Conservation (phyloP, 805 yeast species). For the Wickerhamomyces bisporus region DNA sequence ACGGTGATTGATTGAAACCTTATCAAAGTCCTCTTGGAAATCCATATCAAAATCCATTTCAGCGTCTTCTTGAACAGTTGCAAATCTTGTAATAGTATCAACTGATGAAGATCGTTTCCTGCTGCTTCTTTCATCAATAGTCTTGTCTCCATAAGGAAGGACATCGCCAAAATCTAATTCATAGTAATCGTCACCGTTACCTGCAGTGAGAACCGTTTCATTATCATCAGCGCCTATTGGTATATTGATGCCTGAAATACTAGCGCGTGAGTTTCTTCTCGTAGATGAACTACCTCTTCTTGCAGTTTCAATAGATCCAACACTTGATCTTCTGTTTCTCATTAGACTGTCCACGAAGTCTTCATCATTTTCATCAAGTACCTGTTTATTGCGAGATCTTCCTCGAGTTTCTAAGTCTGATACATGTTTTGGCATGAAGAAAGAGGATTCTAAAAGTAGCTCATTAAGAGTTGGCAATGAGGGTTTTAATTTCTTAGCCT, state of each 20-base stretch:
- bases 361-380: conserved; percentile 7
- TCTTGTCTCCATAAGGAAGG: conserved; percentile 2
- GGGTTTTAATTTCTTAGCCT: conserved; percentile 1
- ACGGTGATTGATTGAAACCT: not conserved
- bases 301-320: conserved; percentile 20
- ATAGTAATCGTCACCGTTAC: conserved; percentile 3
- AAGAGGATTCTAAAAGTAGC: not conserved
- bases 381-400: conserved; percentile 4
- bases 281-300: conserved; percentile 23
- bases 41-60: conserved; percentile 10
- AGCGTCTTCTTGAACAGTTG: conserved; percentile 12
- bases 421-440: conserved; percentile 1
- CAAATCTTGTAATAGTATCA: conserved; percentile 12
- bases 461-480: conserved; percentile 2
- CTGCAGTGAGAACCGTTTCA: not conserved
- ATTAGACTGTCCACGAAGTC: conserved; percentile 23
- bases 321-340: conserved; percentile 21
- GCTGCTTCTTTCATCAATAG: conserved; percentile 3
- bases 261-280: conserved; percentile 21
- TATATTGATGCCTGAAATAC: conserved; percentile 16
- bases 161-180: conserved; percentile 12
- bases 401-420: conserved; percentile 5
- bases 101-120: conserved; percentile 13
- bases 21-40: conserved; percentile 1
- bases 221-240: conserved; percentile 4